Evolutionary conservation across 805 yeast species (phyloP).

Genomic region (Candida dendrica): DNA sequence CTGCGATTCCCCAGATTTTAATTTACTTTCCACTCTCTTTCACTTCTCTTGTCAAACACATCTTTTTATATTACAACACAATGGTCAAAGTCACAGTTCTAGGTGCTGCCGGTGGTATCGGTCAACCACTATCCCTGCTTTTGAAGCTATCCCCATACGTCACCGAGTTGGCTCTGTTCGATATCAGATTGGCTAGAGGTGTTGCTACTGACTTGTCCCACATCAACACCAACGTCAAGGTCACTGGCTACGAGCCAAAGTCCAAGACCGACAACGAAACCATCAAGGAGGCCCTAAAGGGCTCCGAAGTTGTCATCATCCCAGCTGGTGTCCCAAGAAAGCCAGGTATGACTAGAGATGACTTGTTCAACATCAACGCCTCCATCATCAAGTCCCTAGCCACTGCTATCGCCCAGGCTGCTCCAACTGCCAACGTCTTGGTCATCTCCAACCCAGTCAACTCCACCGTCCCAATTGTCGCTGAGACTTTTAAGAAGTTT

Average conservation of each 20-base stretch:
- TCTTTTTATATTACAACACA: too few species aligned
- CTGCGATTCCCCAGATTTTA: not conserved
- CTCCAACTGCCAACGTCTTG: constrained; percentile 71
- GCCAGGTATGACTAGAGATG: constrained; percentile 94
- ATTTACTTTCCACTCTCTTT: not conserved
- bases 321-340: constrained; percentile 93
- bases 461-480: constrained; percentile 86
- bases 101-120: constrained; percentile 93
- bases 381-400: constrained; percentile 71
- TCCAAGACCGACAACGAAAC: constrained; percentile 39
- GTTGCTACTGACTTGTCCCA: constrained; percentile 86
- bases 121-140: constrained; percentile 83
- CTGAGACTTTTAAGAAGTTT: constrained; percentile 63
- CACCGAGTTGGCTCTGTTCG: constrained; percentile 67
- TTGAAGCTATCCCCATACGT: constrained; percentile 62
- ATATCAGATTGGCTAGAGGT: constrained; percentile 79
- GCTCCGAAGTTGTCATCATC: constrained; percentile 41
- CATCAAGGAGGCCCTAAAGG: constrained; percentile 39
- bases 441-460: constrained; percentile 92
- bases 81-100: constrained; percentile 66
- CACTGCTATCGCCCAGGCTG: constrained; percentile 60
- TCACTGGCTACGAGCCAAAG: constrained; percentile 54
- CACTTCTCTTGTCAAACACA: too few species aligned
- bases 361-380: constrained; percentile 77
- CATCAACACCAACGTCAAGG: constrained; percentile 61